Percentiles rank a stretch among this genome's conserved stretches.
These are phyloP conservation scores for Gypsophila paniculata DNA, from an alignment of 179 eudicot species.

Conservation along the genomic window DNA sequence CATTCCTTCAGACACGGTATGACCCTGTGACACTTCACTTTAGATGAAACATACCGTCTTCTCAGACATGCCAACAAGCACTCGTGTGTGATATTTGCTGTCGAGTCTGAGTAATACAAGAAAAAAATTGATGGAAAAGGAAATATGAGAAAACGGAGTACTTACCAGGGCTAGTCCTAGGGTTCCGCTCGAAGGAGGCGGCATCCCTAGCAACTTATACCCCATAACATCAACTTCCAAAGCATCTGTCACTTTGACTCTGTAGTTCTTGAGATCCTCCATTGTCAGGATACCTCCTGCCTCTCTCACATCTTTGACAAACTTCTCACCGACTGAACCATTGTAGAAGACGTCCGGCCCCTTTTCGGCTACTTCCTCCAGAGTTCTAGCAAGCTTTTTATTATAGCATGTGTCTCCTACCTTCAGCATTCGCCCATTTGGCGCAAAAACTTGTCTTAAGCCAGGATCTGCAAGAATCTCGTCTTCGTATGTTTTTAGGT, in stretches of 20 bases:
- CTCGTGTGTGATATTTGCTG: no score
- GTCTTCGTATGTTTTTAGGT: constrained; percentile 24
- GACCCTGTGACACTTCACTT: not conserved
- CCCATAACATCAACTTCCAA: constrained; percentile 67
- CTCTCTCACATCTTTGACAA: constrained; percentile 60
- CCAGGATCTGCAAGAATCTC: constrained; percentile 57
- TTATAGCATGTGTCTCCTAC: constrained; percentile 77
- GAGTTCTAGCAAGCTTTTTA: constrained; percentile 54
- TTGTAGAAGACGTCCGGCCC: constrained; percentile 65
- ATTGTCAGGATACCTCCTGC: constrained; percentile 82
- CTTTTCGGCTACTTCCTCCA: constrained; percentile 66
- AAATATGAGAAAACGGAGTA: constrained; percentile 2
- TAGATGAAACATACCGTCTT: not conserved
- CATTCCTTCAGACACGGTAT: not conserved
- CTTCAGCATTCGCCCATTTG: constrained; percentile 50
- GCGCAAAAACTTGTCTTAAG: constrained; percentile 63
- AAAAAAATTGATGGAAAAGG: no score
- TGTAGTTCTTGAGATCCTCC: constrained; percentile 71
- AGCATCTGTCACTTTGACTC: constrained; percentile 56
- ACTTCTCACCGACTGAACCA: constrained; percentile 63
- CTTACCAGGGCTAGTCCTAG: constrained; percentile 73
- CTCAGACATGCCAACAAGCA: no score
- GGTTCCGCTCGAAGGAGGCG: constrained; percentile 92
- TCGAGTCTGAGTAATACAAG: not conserved
- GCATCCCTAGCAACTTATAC: constrained; percentile 74